A percentile compares a stretch with the other conserved stretches of the same genome.
These are phyloP conservation scores for Xylariaceae sp. DNA, from an alignment of 2,329 filamentous ascomycete genomes.

Conservation along the genomic window DNA sequence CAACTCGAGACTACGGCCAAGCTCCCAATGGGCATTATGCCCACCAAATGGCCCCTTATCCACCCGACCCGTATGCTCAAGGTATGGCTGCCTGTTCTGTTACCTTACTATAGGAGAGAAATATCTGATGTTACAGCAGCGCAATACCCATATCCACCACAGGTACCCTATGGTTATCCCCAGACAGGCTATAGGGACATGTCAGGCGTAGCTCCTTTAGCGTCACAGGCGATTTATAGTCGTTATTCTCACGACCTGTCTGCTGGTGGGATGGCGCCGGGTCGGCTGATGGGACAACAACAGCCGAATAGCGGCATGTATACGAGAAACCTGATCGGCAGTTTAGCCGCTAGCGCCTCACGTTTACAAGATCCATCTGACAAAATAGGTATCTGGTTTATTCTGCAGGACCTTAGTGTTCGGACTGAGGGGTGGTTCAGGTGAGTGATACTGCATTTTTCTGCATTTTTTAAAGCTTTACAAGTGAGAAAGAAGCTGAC, in stretches of 20 bases:
- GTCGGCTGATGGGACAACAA: constrained; percentile 35
- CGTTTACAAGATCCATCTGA: constrained; percentile 71
- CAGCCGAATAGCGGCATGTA: constrained; percentile 71
- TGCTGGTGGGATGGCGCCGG: constrained; percentile 32
- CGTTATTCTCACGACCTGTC: constrained; percentile 35
- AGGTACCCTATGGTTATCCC: constrained; percentile 28
- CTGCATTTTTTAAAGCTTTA: not conserved
- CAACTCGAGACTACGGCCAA: constrained; percentile 27
- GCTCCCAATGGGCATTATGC: constrained; percentile 24
- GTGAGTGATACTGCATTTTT: constrained; percentile 42
- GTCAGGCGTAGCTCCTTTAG: constrained; percentile 25
- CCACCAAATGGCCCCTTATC: constrained; percentile 27
- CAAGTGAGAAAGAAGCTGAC: constrained; percentile 7
- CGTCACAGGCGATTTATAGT: constrained; percentile 30
- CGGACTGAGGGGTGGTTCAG: constrained; percentile 87
- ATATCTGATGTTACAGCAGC: constrained; percentile 15
- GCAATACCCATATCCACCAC: constrained; percentile 28
- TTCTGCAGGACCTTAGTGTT: constrained; percentile 90
- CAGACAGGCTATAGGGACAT: constrained; percentile 28
- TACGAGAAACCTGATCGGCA: constrained; percentile 90
- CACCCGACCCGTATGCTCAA: constrained; percentile 28
- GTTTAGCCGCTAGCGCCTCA: constrained; percentile 81
- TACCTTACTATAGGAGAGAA: not conserved
- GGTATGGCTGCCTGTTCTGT: constrained; percentile 15
- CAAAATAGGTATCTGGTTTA: constrained; percentile 91